Conservation (phyloP, 495 filamentous ascomycete species). For the Penicillium coprophilum region DNA sequence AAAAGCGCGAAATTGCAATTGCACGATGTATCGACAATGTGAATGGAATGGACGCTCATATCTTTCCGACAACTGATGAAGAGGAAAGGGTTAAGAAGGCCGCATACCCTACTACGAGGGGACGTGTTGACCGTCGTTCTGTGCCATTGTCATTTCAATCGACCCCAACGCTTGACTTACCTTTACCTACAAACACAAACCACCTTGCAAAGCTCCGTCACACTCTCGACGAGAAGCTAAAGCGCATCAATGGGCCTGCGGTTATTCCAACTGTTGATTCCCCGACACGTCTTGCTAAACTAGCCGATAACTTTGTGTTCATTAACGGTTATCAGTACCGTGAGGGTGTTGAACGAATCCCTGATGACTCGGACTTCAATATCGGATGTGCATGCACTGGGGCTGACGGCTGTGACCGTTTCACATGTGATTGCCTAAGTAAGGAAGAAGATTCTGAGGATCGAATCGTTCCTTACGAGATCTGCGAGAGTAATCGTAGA, state of each 20-base stretch:
- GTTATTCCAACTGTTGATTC: conserved; percentile 28
- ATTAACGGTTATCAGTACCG: conserved; percentile 41
- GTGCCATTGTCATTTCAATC: conserved; percentile 8
- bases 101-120: conserved; percentile 24
- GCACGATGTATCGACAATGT: background rate
- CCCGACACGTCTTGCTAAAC: conserved; percentile 22
- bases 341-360: conserved; percentile 31
- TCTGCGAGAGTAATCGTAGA: background rate
- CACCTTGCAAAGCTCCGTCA: conserved; percentile 11
- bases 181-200: background rate
- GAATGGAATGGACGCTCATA: conserved; percentile 22
- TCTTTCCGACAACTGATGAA: conserved; percentile 30
- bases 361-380: conserved; percentile 43
- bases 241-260: conserved; percentile 28
- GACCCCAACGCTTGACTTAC: background rate
- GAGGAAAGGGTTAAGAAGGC: conserved; percentile 19
- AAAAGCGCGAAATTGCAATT: conserved; percentile 15
- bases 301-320: conserved; percentile 45
- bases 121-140: conserved; percentile 17
- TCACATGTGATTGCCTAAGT: conserved; percentile 38
- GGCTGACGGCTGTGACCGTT: conserved; percentile 29
- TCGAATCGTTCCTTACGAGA: conserved; percentile 40
- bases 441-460: conserved; percentile 39
- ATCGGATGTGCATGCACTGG: conserved; percentile 41
- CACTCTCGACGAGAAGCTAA: conserved; percentile 28